phyloP scores from a whole-genome alignment of 441 rosid species.

The Erodium texanum region DNA sequence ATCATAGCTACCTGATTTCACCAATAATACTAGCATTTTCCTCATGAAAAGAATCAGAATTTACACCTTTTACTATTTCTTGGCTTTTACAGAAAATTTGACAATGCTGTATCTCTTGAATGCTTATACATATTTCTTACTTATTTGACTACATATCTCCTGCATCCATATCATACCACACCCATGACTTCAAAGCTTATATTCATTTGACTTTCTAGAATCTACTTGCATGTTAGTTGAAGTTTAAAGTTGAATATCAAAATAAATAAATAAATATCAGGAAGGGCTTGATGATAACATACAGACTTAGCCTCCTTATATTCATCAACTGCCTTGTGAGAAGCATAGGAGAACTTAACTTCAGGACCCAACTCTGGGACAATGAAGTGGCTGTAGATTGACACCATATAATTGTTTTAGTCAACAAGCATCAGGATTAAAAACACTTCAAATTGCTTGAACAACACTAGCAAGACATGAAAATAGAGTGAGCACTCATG shows the following conservation, averaged over 20 bases:
- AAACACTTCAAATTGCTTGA: not conserved
- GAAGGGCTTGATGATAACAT: slow-evolving; percentile 15
- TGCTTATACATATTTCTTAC: no score
- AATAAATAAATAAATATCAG: no score
- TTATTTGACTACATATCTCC: no score
- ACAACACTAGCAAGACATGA: not conserved
- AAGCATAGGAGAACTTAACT: slow-evolving; percentile 76
- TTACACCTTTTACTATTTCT: not conserved
- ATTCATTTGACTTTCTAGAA: not conserved
- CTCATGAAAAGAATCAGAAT: not conserved
- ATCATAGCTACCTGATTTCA: not conserved
- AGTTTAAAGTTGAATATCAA: not conserved
- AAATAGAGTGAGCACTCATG: not conserved
- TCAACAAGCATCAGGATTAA: not conserved
- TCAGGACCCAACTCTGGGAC: slow-evolving; percentile 97
- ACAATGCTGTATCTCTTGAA: not conserved
- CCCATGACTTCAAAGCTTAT: not conserved
- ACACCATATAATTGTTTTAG: not conserved
- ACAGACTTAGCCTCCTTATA: slow-evolving; percentile 97
- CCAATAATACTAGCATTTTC: not conserved
- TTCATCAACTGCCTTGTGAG: slow-evolving; percentile 90
- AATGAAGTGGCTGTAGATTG: slow-evolving; percentile 67
- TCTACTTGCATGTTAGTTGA: not conserved
- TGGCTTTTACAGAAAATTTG: not conserved
- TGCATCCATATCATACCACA: no score